Conservation (phyloP, 345 rosid genomes). For the Lenwebbia sp. region DNA sequence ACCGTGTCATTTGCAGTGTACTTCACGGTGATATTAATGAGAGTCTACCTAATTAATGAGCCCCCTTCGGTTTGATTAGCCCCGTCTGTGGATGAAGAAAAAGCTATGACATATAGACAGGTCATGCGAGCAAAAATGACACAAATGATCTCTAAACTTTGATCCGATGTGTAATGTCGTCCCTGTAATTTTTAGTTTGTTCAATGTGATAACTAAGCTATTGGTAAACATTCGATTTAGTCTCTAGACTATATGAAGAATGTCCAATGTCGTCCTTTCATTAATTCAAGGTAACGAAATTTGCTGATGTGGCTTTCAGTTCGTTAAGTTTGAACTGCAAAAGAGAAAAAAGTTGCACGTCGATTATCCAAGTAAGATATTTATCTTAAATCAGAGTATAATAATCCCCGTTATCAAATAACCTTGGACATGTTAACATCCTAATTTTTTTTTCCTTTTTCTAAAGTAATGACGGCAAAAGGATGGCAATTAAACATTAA, state of each 20-base stretch:
- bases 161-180: not conserved
- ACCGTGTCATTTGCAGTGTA: not conserved
- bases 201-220: not conserved
- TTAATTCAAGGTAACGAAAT: not conserved
- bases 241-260: not conserved
- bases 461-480: not conserved
- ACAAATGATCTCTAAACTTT: not conserved
- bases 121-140: not conserved
- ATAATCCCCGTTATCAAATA: not conserved
- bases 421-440: not conserved
- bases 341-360: not conserved
- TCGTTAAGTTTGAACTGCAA: not conserved
- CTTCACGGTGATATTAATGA: not conserved
- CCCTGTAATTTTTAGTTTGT: not conserved
- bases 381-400: not conserved
- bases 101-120: not conserved
- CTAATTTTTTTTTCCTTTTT: not conserved
- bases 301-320: not conserved
- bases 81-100: not conserved
- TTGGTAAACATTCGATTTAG: rapidly evolving
- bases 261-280: not conserved
- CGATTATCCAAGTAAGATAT: not conserved
- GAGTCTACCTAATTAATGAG: not conserved
- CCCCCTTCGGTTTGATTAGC: not conserved
- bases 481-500: not conserved